These are phyloP conservation scores for Citrus australasica DNA, from an alignment of 345 rosid genomes.

Conservation along the genomic window DNA sequence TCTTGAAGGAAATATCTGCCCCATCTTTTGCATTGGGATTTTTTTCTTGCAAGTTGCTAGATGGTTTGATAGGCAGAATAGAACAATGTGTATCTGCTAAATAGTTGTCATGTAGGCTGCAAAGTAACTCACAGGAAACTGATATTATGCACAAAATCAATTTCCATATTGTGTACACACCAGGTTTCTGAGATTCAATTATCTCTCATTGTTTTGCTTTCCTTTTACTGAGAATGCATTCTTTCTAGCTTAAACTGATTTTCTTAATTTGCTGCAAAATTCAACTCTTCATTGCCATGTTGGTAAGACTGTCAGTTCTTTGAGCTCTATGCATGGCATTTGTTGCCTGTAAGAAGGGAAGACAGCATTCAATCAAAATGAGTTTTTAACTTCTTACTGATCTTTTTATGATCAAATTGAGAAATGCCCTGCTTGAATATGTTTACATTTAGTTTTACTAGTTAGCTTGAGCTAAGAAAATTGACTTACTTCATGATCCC, in stretches of 20 bases:
- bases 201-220: not conserved
- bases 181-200: not conserved
- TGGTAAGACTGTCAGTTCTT: not conserved
- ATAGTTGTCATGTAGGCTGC: too few species aligned
- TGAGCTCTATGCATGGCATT: slow-evolving; percentile 23
- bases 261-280: not conserved
- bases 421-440: not conserved
- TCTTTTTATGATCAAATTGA: not conserved
- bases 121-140: not conserved
- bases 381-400: not conserved
- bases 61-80: not conserved
- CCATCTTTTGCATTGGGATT: not conserved
- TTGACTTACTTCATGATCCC: slow-evolving; percentile 36
- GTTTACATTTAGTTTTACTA: not conserved
- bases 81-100: not conserved
- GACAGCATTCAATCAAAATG: not conserved
- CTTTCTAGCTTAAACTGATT: not conserved
- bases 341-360: slow-evolving; percentile 14
- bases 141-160: not conserved
- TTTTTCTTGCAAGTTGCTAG: not conserved
- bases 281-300: not conserved
- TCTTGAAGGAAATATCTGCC: not conserved
- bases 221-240: not conserved
- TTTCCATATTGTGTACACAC: not conserved
- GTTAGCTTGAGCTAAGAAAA: not conserved